Conservation (phyloP, 768 basidiomycete genomes). For the Astraeus odoratus region DNA sequence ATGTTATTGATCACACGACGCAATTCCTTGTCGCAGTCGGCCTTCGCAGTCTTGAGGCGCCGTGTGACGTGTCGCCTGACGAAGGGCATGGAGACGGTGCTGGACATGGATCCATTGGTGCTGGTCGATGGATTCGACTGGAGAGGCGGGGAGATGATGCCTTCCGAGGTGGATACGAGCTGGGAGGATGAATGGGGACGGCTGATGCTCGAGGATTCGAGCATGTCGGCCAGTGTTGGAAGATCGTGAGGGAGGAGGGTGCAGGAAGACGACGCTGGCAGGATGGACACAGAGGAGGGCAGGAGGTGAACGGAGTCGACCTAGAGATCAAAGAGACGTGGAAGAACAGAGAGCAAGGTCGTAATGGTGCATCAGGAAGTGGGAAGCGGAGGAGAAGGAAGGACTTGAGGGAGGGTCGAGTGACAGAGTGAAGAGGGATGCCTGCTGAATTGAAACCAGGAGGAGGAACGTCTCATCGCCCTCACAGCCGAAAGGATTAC, state of each 20-base stretch:
- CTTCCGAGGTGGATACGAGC: slow-evolving; percentile 69
- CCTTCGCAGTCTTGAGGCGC: slow-evolving; percentile 89
- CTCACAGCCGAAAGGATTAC: no score
- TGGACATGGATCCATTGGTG: slow-evolving; percentile 46
- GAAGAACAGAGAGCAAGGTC: no score
- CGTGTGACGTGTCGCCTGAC: slow-evolving; percentile 90
- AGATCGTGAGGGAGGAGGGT: background rate
- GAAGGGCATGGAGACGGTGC: slow-evolving; percentile 87
- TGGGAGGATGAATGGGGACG: slow-evolving; percentile 64
- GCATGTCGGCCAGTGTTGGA: slow-evolving; percentile 32
- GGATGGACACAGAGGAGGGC: background rate
- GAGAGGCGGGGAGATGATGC: slow-evolving; percentile 43
- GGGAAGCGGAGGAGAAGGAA: no score
- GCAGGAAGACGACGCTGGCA: background rate
- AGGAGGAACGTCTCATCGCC: no score
- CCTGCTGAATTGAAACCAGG: no score
- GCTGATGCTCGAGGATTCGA: slow-evolving; percentile 38
- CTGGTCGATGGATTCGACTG: slow-evolving; percentile 33
- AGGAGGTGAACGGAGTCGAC: no score
- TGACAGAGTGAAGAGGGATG: no score
- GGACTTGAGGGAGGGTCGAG: no score
- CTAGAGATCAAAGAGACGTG: no score
- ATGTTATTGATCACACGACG: slow-evolving; percentile 91
- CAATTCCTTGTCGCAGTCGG: slow-evolving; percentile 94
- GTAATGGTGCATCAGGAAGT: no score